Evolutionary conservation across 257 asterid genomes (phyloP), one percentile per base, ranked within the genome.

Genomic region (Ophiorrhiza pumila): DNA sequence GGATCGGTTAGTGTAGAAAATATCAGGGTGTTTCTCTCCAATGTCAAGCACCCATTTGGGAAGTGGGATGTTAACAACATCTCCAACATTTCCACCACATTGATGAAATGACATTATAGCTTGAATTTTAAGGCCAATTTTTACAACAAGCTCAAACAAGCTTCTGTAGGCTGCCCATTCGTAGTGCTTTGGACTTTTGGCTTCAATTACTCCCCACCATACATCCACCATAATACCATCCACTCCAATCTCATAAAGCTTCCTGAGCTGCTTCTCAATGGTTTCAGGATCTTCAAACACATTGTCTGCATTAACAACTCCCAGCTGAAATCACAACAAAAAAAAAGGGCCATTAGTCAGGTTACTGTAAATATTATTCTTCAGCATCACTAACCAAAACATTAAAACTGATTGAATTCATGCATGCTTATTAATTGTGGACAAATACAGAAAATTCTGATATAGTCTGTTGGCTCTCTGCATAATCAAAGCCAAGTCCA

Each of bases 221-320:
- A 65, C 77, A 59, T 79, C 83, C n/a, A 79, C 83, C 83, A 75
- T 79, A 34, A 79, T 50, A 6, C 83, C 83, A 41, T 75, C 80
- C 18, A 76, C 74, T n/a, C 83, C 80, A 41, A 69, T 74, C 23
- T 13, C 55, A 52, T 69, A 62, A 59, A 72, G 74, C 69, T 77
- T 65, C 64, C 68, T 72, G 35, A 77, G 77, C 74, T 77, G 65
- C 56, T 66, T 29, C 52, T 53, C 78, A 7, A 69, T 9, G 27
- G n/a, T 65, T 0, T 56, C 74, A 29, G 50, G 60, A 65, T 71
- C 73, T 46, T 49, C 61, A 23, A 77, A 64, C n/a, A 37, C 49
- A 52, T 78, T 78, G 52, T 72, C 74, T 25, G 67, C 45, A 39
- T 60, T 65, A 27, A 78, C 58, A 49, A 78, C 81, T 72, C 74